These are phyloP conservation scores for Medicago arabica DNA, from an alignment of 306 rosid genomes.

Conservation along the genomic window DNA sequence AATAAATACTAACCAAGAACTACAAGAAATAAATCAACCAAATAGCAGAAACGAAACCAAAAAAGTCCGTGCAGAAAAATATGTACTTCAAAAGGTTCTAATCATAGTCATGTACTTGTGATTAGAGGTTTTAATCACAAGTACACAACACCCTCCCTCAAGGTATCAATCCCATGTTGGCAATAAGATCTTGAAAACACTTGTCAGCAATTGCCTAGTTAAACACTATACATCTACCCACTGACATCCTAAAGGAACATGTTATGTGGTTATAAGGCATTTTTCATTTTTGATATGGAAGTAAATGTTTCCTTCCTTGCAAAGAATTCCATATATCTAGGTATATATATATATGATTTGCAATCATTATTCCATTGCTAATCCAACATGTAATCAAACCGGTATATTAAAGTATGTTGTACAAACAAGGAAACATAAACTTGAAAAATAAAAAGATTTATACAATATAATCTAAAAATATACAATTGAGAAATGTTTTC, in stretches of 20 bases:
- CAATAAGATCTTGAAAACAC: not conserved
- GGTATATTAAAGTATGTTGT: not conserved
- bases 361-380: not conserved
- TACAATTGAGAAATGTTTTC: not conserved
- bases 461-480: not conserved
- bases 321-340: not conserved
- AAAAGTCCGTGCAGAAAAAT: not conserved
- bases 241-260: not conserved
- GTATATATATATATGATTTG: not conserved
- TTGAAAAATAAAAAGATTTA: not conserved
- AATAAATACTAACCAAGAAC: constrained; percentile 4
- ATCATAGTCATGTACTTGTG: no score
- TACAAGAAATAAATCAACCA: not conserved
- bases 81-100: not conserved
- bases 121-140: not conserved
- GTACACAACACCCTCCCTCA: not conserved
- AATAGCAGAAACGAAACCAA: not conserved
- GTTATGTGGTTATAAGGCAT: not conserved
- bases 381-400: constrained; percentile 3
- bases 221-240: not conserved
- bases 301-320: not conserved
- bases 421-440: not conserved
- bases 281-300: not conserved
- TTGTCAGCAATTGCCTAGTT: not conserved
- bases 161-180: not conserved